Evolutionary conservation across 148 eudicot species (phyloP), one percentile per base, ranked within the genome.

Genomic region (Euryodendron excelsum): DNA sequence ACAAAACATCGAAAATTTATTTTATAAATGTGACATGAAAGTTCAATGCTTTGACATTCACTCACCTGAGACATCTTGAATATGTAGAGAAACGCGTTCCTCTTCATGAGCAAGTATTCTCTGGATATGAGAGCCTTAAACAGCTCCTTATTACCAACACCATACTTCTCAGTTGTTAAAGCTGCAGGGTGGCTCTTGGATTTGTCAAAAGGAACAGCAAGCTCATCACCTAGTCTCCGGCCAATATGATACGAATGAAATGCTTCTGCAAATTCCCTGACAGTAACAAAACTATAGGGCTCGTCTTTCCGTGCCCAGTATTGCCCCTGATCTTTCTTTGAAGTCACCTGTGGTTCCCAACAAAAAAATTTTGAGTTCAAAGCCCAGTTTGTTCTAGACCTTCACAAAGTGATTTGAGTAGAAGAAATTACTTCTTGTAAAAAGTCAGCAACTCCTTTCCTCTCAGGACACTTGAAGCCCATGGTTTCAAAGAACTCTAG

Each of bases 391-490:
- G 18, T 30, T 3, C 8, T 25, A 30, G 48, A 30, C 28, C 34
- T 3, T 34, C 48, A 12, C 14, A 50, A 48, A 20, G 8, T 27
- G 18, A 50, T n/a, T 56, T 8, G 6, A 34, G 65, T 12, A 61
- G 10, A 62, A 27, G 25, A 41, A 62, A 41, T 50, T 80, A 80
- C 82, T 47, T 80, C 82, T 80, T 80, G 78, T 55, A 80, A 66
- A 28, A 80, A 80, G 67, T 80, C 82, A n/a, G 82, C 78, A 31
- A 67, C 82, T 64, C 82, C 82, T 74, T 80, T 80, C 62, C 82
- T 64, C 7, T 67, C 56, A 5, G 82, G 78, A 55, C 82, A 80
- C 47, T 66, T 65, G 59, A 80, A 80, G 30, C 82, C 82, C 78
- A 73, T 66, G 28, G 17, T 28, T 59, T 65, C 77, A 56, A 80